phyloP scores from a whole-genome alignment of 2,329 filamentous ascomycete species.

The Sclerotinia glacialis region DNA sequence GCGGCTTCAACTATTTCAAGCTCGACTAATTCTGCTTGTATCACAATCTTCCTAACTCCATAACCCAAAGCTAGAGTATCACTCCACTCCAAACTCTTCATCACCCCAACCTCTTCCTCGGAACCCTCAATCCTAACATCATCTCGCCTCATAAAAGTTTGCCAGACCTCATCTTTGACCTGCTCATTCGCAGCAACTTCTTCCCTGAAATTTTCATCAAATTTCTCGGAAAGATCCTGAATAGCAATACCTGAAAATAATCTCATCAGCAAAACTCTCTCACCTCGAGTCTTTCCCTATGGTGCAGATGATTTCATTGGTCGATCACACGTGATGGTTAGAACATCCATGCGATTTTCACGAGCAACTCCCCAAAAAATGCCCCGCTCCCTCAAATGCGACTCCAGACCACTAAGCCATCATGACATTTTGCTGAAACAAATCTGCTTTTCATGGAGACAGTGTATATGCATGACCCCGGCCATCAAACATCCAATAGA shows the following conservation, averaged over 20 bases:
- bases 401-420: conserved; percentile 13
- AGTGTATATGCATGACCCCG: conserved; percentile 1
- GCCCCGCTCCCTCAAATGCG: neutral
- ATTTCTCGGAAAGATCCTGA: conserved; percentile 21
- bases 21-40: neutral
- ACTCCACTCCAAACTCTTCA: conserved; percentile 14
- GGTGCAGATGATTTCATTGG: neutral
- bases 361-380: neutral
- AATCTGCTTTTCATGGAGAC: neutral
- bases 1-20: neutral
- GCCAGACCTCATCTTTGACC: conserved; percentile 24
- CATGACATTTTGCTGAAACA: conserved; percentile 12
- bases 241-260: conserved; percentile 23
- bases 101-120: conserved; percentile 7
- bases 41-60: conserved; percentile 23
- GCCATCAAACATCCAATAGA: neutral
- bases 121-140: conserved; percentile 18
- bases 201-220: conserved; percentile 12
- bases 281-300: neutral
- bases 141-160: conserved; percentile 17
- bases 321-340: conserved; percentile 19
- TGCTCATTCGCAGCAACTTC: conserved; percentile 1
- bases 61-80: conserved; percentile 18
- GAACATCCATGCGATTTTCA: neutral
- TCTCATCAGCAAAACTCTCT: neutral